Evolutionary conservation across 2,329 filamentous ascomycete species (phyloP).

Genomic region (Phoma sp.): DNA sequence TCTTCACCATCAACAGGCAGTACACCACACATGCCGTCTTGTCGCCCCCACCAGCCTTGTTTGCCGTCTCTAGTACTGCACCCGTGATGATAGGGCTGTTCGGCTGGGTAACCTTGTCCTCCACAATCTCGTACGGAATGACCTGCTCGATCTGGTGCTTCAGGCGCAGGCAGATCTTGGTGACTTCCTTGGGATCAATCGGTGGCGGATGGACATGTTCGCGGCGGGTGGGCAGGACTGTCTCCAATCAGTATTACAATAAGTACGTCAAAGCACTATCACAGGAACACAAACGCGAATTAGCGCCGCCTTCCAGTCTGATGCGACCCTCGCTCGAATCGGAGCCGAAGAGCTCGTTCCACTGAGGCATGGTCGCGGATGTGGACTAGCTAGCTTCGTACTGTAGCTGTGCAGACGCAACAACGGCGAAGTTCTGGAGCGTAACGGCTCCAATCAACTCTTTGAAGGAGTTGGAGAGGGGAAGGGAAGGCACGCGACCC

Average conservation of each 20-base stretch:
- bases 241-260: background rate
- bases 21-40: conserved; percentile 82
- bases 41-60: conserved; percentile 76
- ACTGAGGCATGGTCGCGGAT: conserved; percentile 45
- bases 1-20: conserved; percentile 74
- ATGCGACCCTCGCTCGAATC: conserved; percentile 48
- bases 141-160: conserved; percentile 90
- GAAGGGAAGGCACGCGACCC: conserved; percentile 6
- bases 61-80: conserved; percentile 79
- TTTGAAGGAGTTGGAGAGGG: background rate
- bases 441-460: conserved; percentile 2
- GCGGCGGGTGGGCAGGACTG: conserved; percentile 71
- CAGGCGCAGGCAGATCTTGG: conserved; percentile 84
- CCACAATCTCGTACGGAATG: conserved; percentile 87
- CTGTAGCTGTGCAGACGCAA: background rate
- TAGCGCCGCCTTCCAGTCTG: conserved; percentile 51
- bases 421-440: background rate
- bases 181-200: conserved; percentile 79
- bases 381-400: background rate
- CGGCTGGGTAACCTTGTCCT: conserved; percentile 73
- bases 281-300: conserved; percentile 39
- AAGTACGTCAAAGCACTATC: background rate
- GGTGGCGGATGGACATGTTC: conserved; percentile 67
- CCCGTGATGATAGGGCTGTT: conserved; percentile 86
- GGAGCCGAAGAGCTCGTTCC: conserved; percentile 46